Evolutionary conservation across 495 filamentous ascomycete genomes (phyloP).

Genomic region (Penicillium turbatum): DNA sequence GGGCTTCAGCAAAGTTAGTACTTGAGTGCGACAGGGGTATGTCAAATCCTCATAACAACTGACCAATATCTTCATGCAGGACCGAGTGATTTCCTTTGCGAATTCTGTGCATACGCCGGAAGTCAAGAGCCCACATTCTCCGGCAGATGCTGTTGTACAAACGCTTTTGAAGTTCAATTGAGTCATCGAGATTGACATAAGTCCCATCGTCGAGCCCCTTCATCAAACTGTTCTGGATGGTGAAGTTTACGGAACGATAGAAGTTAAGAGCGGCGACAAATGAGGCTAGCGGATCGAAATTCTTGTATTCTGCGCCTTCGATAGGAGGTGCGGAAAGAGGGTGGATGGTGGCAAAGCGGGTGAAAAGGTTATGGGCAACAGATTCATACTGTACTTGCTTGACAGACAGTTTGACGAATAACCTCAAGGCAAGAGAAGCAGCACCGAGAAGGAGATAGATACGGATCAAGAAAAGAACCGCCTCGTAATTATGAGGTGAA

Average conservation of each 20-base stretch:
- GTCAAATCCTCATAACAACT: conserved; percentile 4
- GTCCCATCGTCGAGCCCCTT: conserved; percentile 37
- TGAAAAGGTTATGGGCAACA: conserved; percentile 54
- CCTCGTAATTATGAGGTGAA: conserved; percentile 57
- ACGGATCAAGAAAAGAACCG: conserved; percentile 50
- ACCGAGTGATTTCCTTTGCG: conserved; percentile 34
- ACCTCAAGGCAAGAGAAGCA: conserved; percentile 48
- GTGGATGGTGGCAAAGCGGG: conserved; percentile 54
- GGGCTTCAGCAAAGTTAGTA: conserved; percentile 21
- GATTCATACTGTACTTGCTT: conserved; percentile 60
- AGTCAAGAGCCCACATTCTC: conserved; percentile 40
- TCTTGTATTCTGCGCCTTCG: conserved; percentile 40
- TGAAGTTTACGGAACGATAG: conserved; percentile 35
- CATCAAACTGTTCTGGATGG: conserved; percentile 29
- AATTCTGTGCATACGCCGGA: conserved; percentile 39
- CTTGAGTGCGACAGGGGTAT: not conserved
- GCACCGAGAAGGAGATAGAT: conserved; percentile 53
- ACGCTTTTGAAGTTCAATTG: conserved; percentile 36
- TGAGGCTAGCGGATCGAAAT: conserved; percentile 41
- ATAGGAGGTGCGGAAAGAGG: conserved; percentile 42
- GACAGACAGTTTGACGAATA: conserved; percentile 53
- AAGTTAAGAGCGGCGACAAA: conserved; percentile 41
- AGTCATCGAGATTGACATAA: conserved; percentile 39
- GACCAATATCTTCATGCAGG: conserved; percentile 39
- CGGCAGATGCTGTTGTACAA: conserved; percentile 40